A percentile compares a stretch with the other conserved stretches of the same genome.
These are phyloP conservation scores for Suillus bovinus DNA, from an alignment of 768 basidiomycete species.

Conservation along the genomic window DNA sequence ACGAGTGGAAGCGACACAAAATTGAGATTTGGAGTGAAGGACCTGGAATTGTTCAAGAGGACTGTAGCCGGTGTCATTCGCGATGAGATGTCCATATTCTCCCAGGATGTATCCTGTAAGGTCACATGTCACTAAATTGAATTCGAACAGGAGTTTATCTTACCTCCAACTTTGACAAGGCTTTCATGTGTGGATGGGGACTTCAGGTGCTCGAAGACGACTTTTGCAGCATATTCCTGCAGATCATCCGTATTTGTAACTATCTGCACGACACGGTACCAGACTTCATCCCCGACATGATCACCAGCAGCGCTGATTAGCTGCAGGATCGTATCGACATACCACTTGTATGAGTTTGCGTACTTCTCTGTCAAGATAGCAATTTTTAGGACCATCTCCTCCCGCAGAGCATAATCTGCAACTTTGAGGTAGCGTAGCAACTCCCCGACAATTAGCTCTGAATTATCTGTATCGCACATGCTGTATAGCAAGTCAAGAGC, in stretches of 20 bases:
- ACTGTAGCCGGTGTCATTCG: constrained; percentile 91
- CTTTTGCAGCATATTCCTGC: constrained; percentile 93
- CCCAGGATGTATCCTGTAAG: constrained; percentile 90
- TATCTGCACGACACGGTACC: constrained; percentile 99
- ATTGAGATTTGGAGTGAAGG: constrained; percentile 92
- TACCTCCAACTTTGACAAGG: constrained; percentile 94
- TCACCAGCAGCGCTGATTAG: constrained; percentile 97
- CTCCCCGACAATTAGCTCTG: constrained; percentile 94
- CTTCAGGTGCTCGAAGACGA: constrained; percentile 86
- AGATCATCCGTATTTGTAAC: constrained; percentile 98
- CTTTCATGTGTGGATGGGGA: constrained; percentile 88
- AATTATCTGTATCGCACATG: constrained; percentile 99
- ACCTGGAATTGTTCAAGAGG: constrained; percentile 93
- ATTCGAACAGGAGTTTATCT: constrained; percentile 19
- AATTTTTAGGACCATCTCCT: constrained; percentile 99
- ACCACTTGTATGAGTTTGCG: constrained; percentile 97
- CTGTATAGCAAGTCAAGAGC: constrained; percentile 96
- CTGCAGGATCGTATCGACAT: constrained; percentile 96
- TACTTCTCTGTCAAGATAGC: constrained; percentile 99
- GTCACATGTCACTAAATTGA: constrained; percentile 14
- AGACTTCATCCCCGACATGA: constrained; percentile 98
- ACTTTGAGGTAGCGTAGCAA: constrained; percentile 89
- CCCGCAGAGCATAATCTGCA: constrained; percentile 95
- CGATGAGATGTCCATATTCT: constrained; percentile 97
- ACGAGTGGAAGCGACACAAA: constrained; percentile 89